Evolutionary conservation across 1,284 basidiomycete genomes (phyloP), one percentile per base, ranked within the genome.

Genomic region (Malassezia sp.): DNA sequence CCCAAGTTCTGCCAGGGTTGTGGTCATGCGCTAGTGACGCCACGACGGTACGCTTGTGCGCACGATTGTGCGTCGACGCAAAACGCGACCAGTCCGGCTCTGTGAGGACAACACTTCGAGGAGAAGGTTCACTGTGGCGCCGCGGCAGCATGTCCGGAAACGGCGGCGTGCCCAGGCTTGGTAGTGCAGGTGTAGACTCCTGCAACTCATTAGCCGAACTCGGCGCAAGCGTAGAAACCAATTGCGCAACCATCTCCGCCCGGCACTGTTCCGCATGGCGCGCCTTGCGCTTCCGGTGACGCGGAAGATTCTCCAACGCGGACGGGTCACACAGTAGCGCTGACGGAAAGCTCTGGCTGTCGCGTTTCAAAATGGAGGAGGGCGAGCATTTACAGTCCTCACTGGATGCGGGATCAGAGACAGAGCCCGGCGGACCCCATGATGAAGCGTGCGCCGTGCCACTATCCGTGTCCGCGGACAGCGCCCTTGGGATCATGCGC

Each of bases 81-180:
- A 60, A 63, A 6, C 55, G 56, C 10, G 37, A 30, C 66, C 66
- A 69, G 27, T 67, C 58, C 1, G 66, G 66, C 44, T 69, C 66
- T 9, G 51, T 52, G 9, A 67, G 45, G 36, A 46, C 48, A 38
- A 67, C 37, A 10, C 26, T 47, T 7, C 42, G 42, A 2, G 21
- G 21, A 14, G 36, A 12, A n/a, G 34, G 21, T 21, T 36, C 24
- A n/a, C 34, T 7, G 21, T n/a, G n/a, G n/a, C n/a, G n/a, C n/a
- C n/a, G n/a, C n/a, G n/a, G n/a, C n/a, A n/a, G n/a, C n/a, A n/a
- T n/a, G n/a, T n/a, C n/a, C n/a, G n/a, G n/a, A n/a, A n/a, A n/a
- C n/a, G n/a, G n/a, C n/a, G n/a, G n/a, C n/a, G n/a, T n/a, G n/a
- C n/a, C n/a, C n/a, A n/a, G n/a, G n/a, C n/a, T n/a, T n/a, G n/a